phyloP scores from a whole-genome alignment of 768 basidiomycete genomes.

The Mrakia hoshinonis region DNA sequence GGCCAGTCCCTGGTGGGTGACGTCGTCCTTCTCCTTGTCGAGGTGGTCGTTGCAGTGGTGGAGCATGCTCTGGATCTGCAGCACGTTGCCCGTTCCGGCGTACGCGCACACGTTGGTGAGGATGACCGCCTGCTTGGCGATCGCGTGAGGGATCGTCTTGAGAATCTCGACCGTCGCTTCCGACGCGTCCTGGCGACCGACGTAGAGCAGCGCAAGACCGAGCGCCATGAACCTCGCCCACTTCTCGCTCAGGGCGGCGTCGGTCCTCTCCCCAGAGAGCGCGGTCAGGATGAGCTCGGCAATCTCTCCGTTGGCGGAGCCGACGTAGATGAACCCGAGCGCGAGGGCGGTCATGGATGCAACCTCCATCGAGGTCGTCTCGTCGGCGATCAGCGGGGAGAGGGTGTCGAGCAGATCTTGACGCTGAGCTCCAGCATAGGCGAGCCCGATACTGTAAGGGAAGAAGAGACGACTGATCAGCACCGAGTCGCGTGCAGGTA shows the following conservation, averaged over 20 bases:
- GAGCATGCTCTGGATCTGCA: slow-evolving; percentile 83
- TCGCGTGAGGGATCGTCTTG: slow-evolving; percentile 84
- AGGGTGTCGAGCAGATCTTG: slow-evolving; percentile 70
- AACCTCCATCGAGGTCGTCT: slow-evolving; percentile 76
- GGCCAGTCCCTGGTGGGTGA: slow-evolving; percentile 83
- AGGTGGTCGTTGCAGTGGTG: slow-evolving; percentile 91
- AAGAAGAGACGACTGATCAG: too few relatives aligned
- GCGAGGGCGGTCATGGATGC: slow-evolving; percentile 75
- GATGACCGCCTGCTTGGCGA: slow-evolving; percentile 81
- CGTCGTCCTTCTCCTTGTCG: slow-evolving; percentile 52
- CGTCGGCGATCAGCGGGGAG: slow-evolving; percentile 74
- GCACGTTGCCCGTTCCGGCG: slow-evolving; percentile 88
- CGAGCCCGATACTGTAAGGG: slow-evolving; percentile 62
- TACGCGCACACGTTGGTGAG: slow-evolving; percentile 89
- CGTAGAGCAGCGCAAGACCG: slow-evolving; percentile 78
- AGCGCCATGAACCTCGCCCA: slow-evolving; percentile 88
- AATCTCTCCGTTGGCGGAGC: slow-evolving; percentile 88
- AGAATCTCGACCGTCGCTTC: slow-evolving; percentile 90
- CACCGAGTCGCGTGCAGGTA: not conserved
- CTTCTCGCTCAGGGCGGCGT: slow-evolving; percentile 67
- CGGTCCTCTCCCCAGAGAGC: slow-evolving; percentile 55
- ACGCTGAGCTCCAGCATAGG: slow-evolving; percentile 87
- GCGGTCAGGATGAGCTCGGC: slow-evolving; percentile 81
- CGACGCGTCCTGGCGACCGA: slow-evolving; percentile 83
- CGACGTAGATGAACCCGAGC: slow-evolving; percentile 89